These are phyloP conservation scores for Leccinum angustisporum DNA, from an alignment of 1,284 basidiomycete genomes.

Conservation along the genomic window DNA sequence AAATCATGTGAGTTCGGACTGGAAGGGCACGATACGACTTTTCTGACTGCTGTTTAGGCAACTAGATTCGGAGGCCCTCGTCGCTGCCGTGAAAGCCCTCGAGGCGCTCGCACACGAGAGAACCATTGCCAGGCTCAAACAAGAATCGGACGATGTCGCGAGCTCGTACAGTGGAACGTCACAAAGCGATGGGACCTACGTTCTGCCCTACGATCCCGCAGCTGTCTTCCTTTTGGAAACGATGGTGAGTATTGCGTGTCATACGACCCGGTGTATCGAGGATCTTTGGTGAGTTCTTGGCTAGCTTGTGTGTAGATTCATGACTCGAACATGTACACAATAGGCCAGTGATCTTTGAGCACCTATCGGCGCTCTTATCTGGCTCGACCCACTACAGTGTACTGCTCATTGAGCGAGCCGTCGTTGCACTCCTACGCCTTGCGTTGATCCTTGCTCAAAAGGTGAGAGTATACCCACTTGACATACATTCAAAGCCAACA, in stretches of 20 bases:
- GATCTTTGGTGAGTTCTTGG: conserved; percentile 73
- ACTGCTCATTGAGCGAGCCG: conserved; percentile 92
- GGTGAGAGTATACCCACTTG: conserved; percentile 42
- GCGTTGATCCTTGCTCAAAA: conserved; percentile 78
- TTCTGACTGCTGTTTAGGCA: conserved; percentile 47
- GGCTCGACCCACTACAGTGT: conserved; percentile 83
- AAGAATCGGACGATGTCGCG: conserved; percentile 58
- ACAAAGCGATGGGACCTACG: conserved; percentile 43
- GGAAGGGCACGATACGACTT: background rate
- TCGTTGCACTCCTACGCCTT: conserved; percentile 84
- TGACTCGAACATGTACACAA: conserved; percentile 1
- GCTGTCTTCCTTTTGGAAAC: conserved; percentile 93
- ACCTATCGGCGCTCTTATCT: conserved; percentile 79
- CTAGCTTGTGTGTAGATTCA: background rate
- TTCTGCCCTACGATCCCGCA: conserved; percentile 89
- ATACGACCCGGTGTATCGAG: conserved; percentile 74
- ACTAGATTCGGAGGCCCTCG: conserved; percentile 74
- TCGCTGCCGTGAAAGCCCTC: conserved; percentile 84
- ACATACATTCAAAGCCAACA: conserved; percentile 2
- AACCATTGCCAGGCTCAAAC: conserved; percentile 73
- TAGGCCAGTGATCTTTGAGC: conserved; percentile 92
- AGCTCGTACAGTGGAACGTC: conserved; percentile 36
- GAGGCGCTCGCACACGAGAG: conserved; percentile 87
- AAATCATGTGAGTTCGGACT: conserved; percentile 72
- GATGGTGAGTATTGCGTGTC: conserved; percentile 85